phyloP scores from a whole-genome alignment of 805 yeast genomes.

The Yarrowia sp. region DNA sequence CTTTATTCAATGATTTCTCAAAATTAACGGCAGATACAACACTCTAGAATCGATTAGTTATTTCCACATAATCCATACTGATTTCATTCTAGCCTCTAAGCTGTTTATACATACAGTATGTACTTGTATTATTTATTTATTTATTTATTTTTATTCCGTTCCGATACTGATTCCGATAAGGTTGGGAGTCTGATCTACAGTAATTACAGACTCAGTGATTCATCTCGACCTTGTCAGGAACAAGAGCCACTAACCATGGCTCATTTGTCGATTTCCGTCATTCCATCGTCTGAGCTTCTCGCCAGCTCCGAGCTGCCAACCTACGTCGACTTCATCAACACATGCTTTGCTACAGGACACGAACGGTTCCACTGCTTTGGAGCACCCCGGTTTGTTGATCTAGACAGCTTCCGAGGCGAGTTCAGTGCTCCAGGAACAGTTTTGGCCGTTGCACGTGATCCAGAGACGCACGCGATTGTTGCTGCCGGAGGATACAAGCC shows the following conservation, averaged over 20 bases:
- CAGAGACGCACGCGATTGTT: neutral
- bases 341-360: neutral
- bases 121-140: too few species aligned
- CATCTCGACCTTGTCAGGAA: too few species aligned
- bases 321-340: slow-evolving; percentile 11
- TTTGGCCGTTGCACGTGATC: slow-evolving; percentile 12
- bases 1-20: too few species aligned
- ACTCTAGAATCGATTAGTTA: too few species aligned
- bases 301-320: neutral
- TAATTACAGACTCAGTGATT: too few species aligned
- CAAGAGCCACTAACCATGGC: neutral
- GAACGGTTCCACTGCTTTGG: slow-evolving; percentile 8
- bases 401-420: neutral
- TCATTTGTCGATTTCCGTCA: neutral
- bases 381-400: neutral
- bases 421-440: neutral
- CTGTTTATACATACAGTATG: too few species aligned
- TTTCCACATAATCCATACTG: too few species aligned
- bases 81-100: too few species aligned
- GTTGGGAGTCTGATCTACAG: neutral
- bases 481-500: slow-evolving; percentile 6
- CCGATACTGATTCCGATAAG: neutral
- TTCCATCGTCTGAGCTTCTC: neutral
- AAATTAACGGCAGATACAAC: too few species aligned
- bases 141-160: neutral